Conservation (phyloP, 1,284 basidiomycete species). For the Vanrija sp. region DNA sequence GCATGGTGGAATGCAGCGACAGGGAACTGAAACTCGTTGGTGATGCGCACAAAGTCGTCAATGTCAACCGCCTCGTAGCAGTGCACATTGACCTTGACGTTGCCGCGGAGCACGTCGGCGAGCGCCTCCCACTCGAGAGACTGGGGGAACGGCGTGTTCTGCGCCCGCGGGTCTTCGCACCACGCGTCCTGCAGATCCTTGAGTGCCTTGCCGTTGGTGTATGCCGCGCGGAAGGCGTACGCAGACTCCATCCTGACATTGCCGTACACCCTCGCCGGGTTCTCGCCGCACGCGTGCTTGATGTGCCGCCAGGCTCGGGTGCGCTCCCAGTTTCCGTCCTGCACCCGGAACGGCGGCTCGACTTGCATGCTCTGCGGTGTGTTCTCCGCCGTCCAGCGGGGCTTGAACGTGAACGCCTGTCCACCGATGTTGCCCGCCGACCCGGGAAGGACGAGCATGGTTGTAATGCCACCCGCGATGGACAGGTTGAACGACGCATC, state of each 20-base stretch:
- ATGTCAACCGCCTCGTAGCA: conserved; percentile 77
- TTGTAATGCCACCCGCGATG: conserved; percentile 54
- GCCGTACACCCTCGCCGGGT: conserved; percentile 52
- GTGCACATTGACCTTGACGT: conserved; percentile 67
- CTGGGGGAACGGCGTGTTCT: conserved; percentile 62
- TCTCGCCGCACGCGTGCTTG: conserved; percentile 53
- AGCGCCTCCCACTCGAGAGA: conserved; percentile 77
- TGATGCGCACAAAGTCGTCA: conserved; percentile 58
- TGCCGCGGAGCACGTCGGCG: conserved; percentile 72
- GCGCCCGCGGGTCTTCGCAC: conserved; percentile 55
- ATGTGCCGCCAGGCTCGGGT: conserved; percentile 45
- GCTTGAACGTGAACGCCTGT: conserved; percentile 54
- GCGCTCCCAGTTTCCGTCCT: conserved; percentile 27
- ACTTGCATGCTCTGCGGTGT: conserved; percentile 50
- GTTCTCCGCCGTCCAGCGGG: conserved; percentile 48
- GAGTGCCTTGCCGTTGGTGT: conserved; percentile 68
- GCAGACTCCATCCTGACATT: conserved; percentile 56
- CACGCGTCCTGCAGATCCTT: conserved; percentile 68
- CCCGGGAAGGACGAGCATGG: conserved; percentile 54
- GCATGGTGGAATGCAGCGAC: conserved; percentile 50
- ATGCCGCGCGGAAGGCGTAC: conserved; percentile 59
- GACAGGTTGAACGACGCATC: conserved; percentile 51
- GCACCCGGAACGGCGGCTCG: conserved; percentile 47
- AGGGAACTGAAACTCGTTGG: conserved; percentile 62
- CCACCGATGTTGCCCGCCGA: conserved; percentile 46